Conservation (phyloP, 164 flowering plant species). For the Platanus orientalis region DNA sequence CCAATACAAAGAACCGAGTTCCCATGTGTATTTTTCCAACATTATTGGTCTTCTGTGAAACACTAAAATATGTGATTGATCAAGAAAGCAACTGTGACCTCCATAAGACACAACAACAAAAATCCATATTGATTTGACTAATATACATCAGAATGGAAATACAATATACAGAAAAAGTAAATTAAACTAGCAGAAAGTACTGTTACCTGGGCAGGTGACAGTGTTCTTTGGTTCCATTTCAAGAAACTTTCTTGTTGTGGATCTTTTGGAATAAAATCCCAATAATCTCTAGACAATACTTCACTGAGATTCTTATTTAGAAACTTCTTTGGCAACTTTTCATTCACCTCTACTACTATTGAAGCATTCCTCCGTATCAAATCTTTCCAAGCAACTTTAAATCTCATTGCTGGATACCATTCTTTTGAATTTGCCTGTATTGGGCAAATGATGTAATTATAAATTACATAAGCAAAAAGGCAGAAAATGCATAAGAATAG, state of each 20-base stretch:
- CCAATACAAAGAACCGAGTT: no score
- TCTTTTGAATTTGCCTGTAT: constrained; percentile 34
- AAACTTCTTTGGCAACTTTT: constrained; percentile 30
- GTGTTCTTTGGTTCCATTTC: constrained; percentile 37
- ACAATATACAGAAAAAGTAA: no score
- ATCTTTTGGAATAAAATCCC: constrained; percentile 70
- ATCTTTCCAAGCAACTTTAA: constrained; percentile 54
- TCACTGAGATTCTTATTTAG: constrained; percentile 14
- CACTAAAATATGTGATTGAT: no score
- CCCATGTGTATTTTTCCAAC: no score
- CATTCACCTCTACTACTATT: constrained; percentile 52
- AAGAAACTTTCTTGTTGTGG: constrained; percentile 24
- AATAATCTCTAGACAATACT: constrained; percentile 63
- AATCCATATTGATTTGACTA: no score
- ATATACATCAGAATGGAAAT: no score
- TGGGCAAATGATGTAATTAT: constrained; percentile 4
- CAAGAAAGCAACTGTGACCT: no score
- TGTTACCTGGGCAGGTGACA: constrained; percentile 72
- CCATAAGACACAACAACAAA: no score
- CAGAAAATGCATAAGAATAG: constrained; percentile 3
- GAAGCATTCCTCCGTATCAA: constrained; percentile 32
- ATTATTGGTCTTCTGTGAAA: no score
- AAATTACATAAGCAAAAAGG: constrained; percentile 5
- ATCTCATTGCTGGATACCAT: constrained; percentile 66
- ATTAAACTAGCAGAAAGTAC: background rate